These are phyloP conservation scores for Dioszegia aurantiaca DNA, from an alignment of 768 basidiomycete genomes.

Conservation along the genomic window DNA sequence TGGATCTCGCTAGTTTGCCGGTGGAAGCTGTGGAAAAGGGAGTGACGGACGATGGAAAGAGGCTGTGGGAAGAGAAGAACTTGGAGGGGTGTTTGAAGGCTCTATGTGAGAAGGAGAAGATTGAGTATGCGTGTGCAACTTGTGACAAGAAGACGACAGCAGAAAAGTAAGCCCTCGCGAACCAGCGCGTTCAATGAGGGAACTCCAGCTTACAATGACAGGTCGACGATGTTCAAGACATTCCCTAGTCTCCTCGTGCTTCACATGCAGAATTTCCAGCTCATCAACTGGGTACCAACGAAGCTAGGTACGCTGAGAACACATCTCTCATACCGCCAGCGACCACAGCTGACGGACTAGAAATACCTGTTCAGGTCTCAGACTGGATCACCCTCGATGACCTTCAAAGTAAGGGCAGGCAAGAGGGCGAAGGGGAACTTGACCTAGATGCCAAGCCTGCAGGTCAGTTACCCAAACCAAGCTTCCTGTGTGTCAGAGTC, in stretches of 20 bases:
- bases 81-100: conserved; percentile 61
- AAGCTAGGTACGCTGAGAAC: conserved; percentile 68
- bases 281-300: conserved; percentile 92
- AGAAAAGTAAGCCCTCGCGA: conserved; percentile 61
- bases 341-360: conserved; percentile 54
- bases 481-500: no score
- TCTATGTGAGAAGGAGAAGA: conserved; percentile 37
- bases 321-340: background rate
- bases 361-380: conserved; percentile 78
- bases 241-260: conserved; percentile 86
- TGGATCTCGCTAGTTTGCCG: conserved; percentile 74
- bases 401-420: conserved; percentile 69
- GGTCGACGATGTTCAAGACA: conserved; percentile 72
- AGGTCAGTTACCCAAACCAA: conserved; percentile 4
- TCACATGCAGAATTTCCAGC: conserved; percentile 89
- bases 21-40: conserved; percentile 65
- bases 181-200: background rate
- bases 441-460: conserved; percentile 53
- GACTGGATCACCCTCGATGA: conserved; percentile 64
- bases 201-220: conserved; percentile 47
- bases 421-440: conserved; percentile 67
- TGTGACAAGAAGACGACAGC: conserved; percentile 71
- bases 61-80: conserved; percentile 62
- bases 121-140: conserved; percentile 66
- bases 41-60: conserved; percentile 63